Conservation (phyloP, 2,329 filamentous ascomycete genomes). For the Alternaria solani region DNA sequence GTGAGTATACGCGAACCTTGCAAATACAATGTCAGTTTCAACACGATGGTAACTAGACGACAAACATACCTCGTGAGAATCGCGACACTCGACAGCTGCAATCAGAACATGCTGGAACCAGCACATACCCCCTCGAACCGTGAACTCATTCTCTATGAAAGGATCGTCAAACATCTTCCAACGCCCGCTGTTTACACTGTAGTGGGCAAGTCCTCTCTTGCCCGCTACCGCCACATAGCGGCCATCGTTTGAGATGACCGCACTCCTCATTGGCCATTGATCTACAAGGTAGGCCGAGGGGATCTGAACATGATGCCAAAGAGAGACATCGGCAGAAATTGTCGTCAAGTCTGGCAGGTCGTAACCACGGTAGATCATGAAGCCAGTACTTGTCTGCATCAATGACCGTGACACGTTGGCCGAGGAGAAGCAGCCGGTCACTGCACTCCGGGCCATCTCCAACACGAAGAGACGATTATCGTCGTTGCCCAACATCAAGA, state of each 20-base stretch:
- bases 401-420: conserved; percentile 90
- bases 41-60: neutral
- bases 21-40: conserved; percentile 12
- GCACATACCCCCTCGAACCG: conserved; percentile 94
- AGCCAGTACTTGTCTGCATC: conserved; percentile 83
- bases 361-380: conserved; percentile 94
- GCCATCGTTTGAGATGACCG: conserved; percentile 89
- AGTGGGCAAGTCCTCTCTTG: conserved; percentile 88
- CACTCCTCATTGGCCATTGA: conserved; percentile 91
- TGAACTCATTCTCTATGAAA: conserved; percentile 85
- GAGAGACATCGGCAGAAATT: conserved; percentile 86
- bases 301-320: conserved; percentile 95
- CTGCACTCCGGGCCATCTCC: conserved; percentile 93
- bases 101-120: conserved; percentile 98
- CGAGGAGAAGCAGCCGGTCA: conserved; percentile 88
- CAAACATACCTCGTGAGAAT: conserved; percentile 71
- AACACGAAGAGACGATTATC: conserved; percentile 85
- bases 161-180: conserved; percentile 94
- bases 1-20: conserved; percentile 85
- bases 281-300: conserved; percentile 84
- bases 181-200: conserved; percentile 90
- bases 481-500: conserved; percentile 74
- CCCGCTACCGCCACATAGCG: conserved; percentile 97
- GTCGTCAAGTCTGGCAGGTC: conserved; percentile 89
- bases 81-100: conserved; percentile 86